These are phyloP conservation scores for Tricholoma hemisulphureum DNA, from an alignment of 768 basidiomycete species.

Conservation along the genomic window DNA sequence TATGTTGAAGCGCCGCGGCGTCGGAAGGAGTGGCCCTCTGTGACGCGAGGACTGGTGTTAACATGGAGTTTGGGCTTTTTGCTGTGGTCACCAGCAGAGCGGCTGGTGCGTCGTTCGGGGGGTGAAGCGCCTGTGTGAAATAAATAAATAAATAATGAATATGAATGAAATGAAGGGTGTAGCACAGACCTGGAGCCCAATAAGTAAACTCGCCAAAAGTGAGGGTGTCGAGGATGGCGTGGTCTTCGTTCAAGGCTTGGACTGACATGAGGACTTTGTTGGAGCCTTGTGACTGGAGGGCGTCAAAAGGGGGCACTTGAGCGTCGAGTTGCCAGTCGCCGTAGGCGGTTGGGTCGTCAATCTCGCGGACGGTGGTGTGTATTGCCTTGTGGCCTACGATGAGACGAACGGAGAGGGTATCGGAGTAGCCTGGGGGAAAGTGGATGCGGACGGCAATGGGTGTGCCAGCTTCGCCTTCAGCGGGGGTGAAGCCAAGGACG, in stretches of 20 bases:
- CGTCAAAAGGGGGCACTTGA: slow-evolving; percentile 52
- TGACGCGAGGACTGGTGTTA: slow-evolving; percentile 18
- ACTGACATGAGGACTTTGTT: slow-evolving; percentile 55
- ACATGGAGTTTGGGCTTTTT: slow-evolving; percentile 35
- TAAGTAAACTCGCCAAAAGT: slow-evolving; percentile 75
- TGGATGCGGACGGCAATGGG: slow-evolving; percentile 64
- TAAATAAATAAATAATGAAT: slow-evolving; percentile 5
- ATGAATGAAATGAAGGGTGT: slow-evolving; percentile 7
- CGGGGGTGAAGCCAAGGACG: slow-evolving; percentile 63
- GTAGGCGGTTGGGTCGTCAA: slow-evolving; percentile 39
- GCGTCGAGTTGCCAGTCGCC: slow-evolving; percentile 68
- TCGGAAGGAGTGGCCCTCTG: slow-evolving; percentile 32
- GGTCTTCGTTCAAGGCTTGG: slow-evolving; percentile 57
- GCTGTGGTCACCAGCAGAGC: slow-evolving; percentile 7
- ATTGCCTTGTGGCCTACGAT: slow-evolving; percentile 71
- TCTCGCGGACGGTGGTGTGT: slow-evolving; percentile 59
- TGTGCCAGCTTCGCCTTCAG: slow-evolving; percentile 60
- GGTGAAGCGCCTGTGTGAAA: not conserved
- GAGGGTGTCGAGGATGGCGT: slow-evolving; percentile 58
- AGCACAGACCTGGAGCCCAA: slow-evolving; percentile 44
- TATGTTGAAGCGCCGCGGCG: slow-evolving; percentile 36
- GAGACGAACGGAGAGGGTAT: slow-evolving; percentile 65
- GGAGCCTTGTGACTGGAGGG: slow-evolving; percentile 37
- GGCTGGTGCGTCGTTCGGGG: slow-evolving; percentile 1
- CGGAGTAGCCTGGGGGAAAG: slow-evolving; percentile 50